A percentile compares a stretch with the other conserved stretches of the same genome.
These are phyloP conservation scores for Arabidopsis arenosa DNA, from an alignment of 345 rosid genomes.

Conservation along the genomic window DNA sequence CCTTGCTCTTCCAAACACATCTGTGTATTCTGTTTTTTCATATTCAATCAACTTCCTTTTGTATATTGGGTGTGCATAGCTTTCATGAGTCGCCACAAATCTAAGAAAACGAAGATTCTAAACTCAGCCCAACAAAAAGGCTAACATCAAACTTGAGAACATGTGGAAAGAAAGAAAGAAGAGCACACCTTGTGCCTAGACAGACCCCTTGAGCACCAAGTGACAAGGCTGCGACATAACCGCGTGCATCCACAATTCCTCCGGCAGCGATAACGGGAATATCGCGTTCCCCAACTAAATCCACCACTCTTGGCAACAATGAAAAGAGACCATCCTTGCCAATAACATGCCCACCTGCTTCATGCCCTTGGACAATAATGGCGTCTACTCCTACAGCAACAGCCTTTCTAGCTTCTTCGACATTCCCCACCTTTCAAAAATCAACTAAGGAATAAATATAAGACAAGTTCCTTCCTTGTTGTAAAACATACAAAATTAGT, in stretches of 20 bases:
- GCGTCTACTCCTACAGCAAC: conserved; percentile 74
- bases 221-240: conserved; percentile 86
- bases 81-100: conserved; percentile 84
- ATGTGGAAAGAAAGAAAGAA: background rate
- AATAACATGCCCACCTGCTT: conserved; percentile 89
- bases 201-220: conserved; percentile 91
- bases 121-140: conserved; percentile 16
- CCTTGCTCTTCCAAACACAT: conserved; percentile 81
- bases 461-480: conserved; percentile 3
- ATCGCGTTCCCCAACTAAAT: conserved; percentile 58
- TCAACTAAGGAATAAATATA: background rate
- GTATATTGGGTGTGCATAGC: conserved; percentile 81
- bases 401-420: conserved; percentile 69
- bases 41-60: conserved; percentile 72
- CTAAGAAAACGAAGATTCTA: conserved; percentile 44
- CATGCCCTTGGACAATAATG: conserved; percentile 84
- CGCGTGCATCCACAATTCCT: conserved; percentile 77
- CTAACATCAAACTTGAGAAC: background rate
- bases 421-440: conserved; percentile 63
- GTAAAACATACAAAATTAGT: background rate
- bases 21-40: conserved; percentile 71
- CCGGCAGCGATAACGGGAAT: conserved; percentile 94
- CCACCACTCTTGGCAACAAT: conserved; percentile 79
- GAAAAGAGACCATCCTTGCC: conserved; percentile 82
- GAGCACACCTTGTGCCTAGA: conserved; percentile 77